Evolutionary conservation across 495 filamentous ascomycete genomes (phyloP), one percentile per base, ranked within the genome.

Genomic region (Amphirosellinia nigrospora): DNA sequence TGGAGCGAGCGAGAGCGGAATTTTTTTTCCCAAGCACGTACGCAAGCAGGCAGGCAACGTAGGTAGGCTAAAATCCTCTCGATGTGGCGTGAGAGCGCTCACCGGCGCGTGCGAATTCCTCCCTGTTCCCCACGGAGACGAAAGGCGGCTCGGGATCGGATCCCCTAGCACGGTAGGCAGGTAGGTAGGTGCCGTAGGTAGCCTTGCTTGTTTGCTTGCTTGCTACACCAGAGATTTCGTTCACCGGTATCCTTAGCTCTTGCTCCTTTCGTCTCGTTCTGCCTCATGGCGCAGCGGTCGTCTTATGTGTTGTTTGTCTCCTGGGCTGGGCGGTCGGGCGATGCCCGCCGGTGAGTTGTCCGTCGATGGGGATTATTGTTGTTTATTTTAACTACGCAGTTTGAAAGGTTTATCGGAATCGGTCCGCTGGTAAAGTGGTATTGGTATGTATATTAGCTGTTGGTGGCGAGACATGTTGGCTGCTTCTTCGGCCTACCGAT

Each of bases 31-130:
- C n/a, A n/a, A n/a, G n/a, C n/a, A n/a, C n/a, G n/a, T n/a, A n/a
- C n/a, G n/a, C n/a, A n/a, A n/a, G n/a, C n/a, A n/a, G n/a, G n/a
- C n/a, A n/a, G n/a, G n/a, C n/a, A 45, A 45, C 13, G 19, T 8
- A 3, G 34, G 34, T 8, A 39, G 6, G 30, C 30, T 34, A 30
- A 32, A 30, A 32, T 56, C 28, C 16, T 52, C 28, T 52, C 11
- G 10, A 28, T 52, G 23, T 26, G 48, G 13, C 48, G 48, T 52
- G 13, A 23, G 28, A 30, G 11, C 23, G 21, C 5, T 62, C 59
- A 62, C 59, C 59, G 59, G 59, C 59, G 48, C 48, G 48, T 53
- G 23, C 23, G 48, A 46, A n/a, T 46, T n/a, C 6, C 4, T 46
- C 43, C 6, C n/a, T n/a, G n/a, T n/a, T 46, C n/a, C 8, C 48